Conservation (phyloP, 1,284 basidiomycete genomes). For the Phellopilus nigrolimitatus region DNA sequence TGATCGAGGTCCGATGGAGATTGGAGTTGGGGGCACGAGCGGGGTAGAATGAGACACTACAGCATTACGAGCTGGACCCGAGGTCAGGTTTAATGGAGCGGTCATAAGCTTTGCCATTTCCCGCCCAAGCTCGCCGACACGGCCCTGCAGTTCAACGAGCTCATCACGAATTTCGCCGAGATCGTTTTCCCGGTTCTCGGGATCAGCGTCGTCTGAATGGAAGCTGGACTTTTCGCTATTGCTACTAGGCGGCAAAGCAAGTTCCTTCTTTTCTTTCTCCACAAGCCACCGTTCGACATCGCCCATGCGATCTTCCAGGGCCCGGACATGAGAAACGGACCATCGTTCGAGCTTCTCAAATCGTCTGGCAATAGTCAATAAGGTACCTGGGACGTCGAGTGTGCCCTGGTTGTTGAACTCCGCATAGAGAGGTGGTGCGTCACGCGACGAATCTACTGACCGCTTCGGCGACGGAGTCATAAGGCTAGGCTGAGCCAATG, state of each 20-base stretch:
- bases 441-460: slow-evolving; percentile 41
- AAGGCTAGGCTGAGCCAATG: slow-evolving; percentile 34
- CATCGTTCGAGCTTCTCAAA: slow-evolving; percentile 85
- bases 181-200: slow-evolving; percentile 33
- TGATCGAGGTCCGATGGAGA: slow-evolving; percentile 15
- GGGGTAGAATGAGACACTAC: slow-evolving; percentile 23
- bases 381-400: slow-evolving; percentile 64
- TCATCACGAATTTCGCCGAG: slow-evolving; percentile 58
- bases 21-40: slow-evolving; percentile 11
- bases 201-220: slow-evolving; percentile 22
- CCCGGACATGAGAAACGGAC: slow-evolving; percentile 77
- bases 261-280: slow-evolving; percentile 37
- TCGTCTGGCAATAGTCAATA: slow-evolving; percentile 61
- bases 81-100: slow-evolving; percentile 49
- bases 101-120: slow-evolving; percentile 71
- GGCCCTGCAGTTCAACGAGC: slow-evolving; percentile 63
- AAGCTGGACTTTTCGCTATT: slow-evolving; percentile 19
- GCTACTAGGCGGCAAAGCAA: slow-evolving; percentile 16
- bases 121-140: slow-evolving; percentile 65
- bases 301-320: slow-evolving; percentile 77
- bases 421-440: slow-evolving; percentile 65
- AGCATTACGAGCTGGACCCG: slow-evolving; percentile 44
- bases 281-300: slow-evolving; percentile 80
- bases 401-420: slow-evolving; percentile 65
- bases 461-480: slow-evolving; percentile 30